Percentiles rank a stretch among this genome's conserved stretches.
Conservation (phyloP, 345 rosid genomes). For the Isatis tinctoria region DNA sequence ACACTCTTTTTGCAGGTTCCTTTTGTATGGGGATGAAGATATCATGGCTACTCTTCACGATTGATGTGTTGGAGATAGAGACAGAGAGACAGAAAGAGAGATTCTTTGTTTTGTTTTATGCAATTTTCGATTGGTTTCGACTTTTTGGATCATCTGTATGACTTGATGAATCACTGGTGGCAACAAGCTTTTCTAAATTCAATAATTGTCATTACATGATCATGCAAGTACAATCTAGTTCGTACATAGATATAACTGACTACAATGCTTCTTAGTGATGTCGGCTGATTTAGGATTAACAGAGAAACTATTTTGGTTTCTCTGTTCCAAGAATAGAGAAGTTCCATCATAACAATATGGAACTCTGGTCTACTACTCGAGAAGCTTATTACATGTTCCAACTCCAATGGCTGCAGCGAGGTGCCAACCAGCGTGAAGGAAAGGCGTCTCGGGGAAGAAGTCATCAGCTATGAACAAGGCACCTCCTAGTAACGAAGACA, state of each 20-base stretch:
- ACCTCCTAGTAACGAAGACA: conserved; percentile 85
- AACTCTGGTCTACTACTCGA: conserved; percentile 42
- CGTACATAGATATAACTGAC: conserved; percentile 10
- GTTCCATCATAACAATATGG: not conserved
- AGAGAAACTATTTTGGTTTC: conserved; percentile 10
- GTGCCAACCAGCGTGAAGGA: conserved; percentile 95
- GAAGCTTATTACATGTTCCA: conserved; percentile 89
- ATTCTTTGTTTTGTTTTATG: not conserved
- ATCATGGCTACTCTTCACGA: conserved; percentile 71
- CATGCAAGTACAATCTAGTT: not conserved
- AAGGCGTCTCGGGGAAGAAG: conserved; percentile 64
- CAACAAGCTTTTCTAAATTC: not conserved
- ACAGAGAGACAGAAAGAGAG: not conserved
- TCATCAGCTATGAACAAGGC: conserved; percentile 89
- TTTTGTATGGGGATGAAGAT: conserved; percentile 68
- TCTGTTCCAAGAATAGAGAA: not conserved
- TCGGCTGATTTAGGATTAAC: conserved; percentile 34
- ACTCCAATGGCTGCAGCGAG: conserved; percentile 95
- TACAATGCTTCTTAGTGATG: conserved; percentile 21
- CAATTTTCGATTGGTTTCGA: not conserved
- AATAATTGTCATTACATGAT: not conserved
- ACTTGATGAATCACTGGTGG: not conserved
- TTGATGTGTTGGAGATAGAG: not conserved
- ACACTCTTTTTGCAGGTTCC: conserved; percentile 43
- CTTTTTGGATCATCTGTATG: not conserved